Conservation (phyloP, 257 asterid species). For the Haberlea rhodopensis region DNA sequence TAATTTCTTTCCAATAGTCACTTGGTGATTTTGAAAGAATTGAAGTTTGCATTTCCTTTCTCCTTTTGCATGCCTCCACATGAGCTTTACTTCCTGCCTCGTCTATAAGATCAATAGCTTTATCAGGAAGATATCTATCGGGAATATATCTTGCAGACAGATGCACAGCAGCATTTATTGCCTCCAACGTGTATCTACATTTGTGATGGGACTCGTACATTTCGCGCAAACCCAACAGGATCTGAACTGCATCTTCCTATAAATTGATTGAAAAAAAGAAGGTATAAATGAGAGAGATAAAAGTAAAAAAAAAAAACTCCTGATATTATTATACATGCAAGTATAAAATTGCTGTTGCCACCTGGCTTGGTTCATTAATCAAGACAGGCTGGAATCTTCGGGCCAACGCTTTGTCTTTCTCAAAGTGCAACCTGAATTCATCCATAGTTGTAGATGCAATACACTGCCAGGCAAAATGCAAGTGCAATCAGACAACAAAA, state of each 20-base stretch:
- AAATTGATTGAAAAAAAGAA: slow-evolving; percentile 19
- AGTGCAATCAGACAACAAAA: slow-evolving; percentile 14
- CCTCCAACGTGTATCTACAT: slow-evolving; percentile 80
- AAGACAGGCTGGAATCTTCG: slow-evolving; percentile 91
- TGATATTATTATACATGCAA: background rate
- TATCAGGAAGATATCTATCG: slow-evolving; percentile 95
- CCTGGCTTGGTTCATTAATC: slow-evolving; percentile 86
- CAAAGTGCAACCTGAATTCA: slow-evolving; percentile 82
- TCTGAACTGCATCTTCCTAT: slow-evolving; percentile 81
- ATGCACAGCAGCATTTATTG: slow-evolving; percentile 89
- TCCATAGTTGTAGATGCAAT: slow-evolving; percentile 96
- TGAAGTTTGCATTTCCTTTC: slow-evolving; percentile 63
- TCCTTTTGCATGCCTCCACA: slow-evolving; percentile 72
- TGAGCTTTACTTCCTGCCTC: slow-evolving; percentile 99
- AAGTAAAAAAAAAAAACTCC: slow-evolving; percentile 1
- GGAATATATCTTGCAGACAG: slow-evolving; percentile 85
- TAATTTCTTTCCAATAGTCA: slow-evolving; percentile 92
- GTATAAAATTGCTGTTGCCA: slow-evolving; percentile 26
- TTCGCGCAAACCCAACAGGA: slow-evolving; percentile 82
- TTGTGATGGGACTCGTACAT: slow-evolving; percentile 84
- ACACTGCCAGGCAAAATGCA: slow-evolving; percentile 55
- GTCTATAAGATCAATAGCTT: slow-evolving; percentile 94
- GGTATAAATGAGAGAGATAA: slow-evolving; percentile 12
- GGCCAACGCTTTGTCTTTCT: slow-evolving; percentile 91
- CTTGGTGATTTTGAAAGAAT: slow-evolving; percentile 66